These are phyloP conservation scores for Suillus alpinus DNA, from an alignment of 768 basidiomycete species.

Conservation along the genomic window DNA sequence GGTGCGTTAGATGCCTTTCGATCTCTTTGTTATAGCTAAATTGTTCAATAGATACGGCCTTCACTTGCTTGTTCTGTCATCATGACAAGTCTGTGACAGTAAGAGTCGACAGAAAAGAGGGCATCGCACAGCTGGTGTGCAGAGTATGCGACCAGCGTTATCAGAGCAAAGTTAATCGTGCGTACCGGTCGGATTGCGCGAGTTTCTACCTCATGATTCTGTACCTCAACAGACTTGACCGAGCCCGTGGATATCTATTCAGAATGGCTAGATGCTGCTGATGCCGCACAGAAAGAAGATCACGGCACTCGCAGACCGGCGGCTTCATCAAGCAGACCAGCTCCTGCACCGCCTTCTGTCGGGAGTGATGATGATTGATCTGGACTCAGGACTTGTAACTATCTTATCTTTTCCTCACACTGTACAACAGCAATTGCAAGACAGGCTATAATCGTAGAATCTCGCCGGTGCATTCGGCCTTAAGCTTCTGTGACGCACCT, in stretches of 20 bases:
- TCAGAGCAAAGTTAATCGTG: conserved; percentile 86
- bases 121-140: conserved; percentile 76
- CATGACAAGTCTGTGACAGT: conserved; percentile 89
- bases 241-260: conserved; percentile 89
- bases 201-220: conserved; percentile 11
- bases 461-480: neutral
- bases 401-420: conserved; percentile 9
- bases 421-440: conserved; percentile 22
- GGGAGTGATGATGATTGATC: conserved; percentile 54
- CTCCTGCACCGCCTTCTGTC: conserved; percentile 32
- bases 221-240: conserved; percentile 60
- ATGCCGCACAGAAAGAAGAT: conserved; percentile 71
- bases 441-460: neutral
- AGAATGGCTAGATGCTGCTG: conserved; percentile 89
- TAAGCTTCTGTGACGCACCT: neutral
- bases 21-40: conserved; percentile 2
- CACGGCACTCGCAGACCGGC: conserved; percentile 50
- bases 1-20: conserved; percentile 41
- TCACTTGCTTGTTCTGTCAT: conserved; percentile 87
- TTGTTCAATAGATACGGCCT: conserved; percentile 61
- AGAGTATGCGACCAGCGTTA: conserved; percentile 84
- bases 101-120: conserved; percentile 82
- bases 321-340: conserved; percentile 46
- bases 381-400: conserved; percentile 1
- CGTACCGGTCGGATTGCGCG: conserved; percentile 23